Percentiles rank a stretch among this genome's conserved stretches.
phyloP scores from a whole-genome alignment of 495 filamentous ascomycete genomes.

The Penicillium nucicola region DNA sequence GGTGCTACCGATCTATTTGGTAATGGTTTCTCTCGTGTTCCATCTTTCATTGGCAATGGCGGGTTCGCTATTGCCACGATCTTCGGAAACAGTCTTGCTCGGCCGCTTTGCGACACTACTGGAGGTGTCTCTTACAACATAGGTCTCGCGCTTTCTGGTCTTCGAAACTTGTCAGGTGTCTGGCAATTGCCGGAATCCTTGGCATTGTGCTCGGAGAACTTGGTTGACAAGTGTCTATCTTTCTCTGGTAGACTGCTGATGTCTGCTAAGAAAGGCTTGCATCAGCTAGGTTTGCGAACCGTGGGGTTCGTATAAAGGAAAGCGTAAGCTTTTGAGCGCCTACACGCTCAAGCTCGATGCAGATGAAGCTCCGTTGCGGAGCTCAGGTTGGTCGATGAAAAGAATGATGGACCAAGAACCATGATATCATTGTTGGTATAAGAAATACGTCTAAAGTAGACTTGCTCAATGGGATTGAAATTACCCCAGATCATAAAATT shows the following conservation, averaged over 20 bases:
- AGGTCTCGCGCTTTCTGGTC: conserved; percentile 8
- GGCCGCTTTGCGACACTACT: not conserved
- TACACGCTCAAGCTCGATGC: no score
- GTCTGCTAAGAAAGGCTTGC: conserved; percentile 10
- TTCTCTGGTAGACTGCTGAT: conserved; percentile 6
- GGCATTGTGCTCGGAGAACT: conserved; percentile 1
- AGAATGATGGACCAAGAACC: no score
- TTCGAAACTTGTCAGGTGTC: not conserved
- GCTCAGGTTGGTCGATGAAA: no score
- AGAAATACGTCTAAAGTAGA: no score
- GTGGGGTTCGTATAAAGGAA: not conserved
- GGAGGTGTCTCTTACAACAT: conserved; percentile 6
- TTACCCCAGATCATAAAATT: no score
- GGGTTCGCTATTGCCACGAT: not conserved
- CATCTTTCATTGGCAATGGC: not conserved
- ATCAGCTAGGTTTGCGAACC: not conserved
- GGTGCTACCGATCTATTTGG: not conserved
- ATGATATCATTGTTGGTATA: no score
- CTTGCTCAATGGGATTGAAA: no score
- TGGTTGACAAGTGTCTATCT: conserved; percentile 9
- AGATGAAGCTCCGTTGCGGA: no score
- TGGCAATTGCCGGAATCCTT: conserved; percentile 5
- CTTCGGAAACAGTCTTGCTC: not conserved
- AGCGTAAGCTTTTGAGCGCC: no score
- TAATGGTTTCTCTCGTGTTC: not conserved